Percentiles rank a stretch among this genome's conserved stretches.
These are phyloP conservation scores for Pythium volutum DNA, from an alignment of 352 stramenopile genomes.

Conservation along the genomic window DNA sequence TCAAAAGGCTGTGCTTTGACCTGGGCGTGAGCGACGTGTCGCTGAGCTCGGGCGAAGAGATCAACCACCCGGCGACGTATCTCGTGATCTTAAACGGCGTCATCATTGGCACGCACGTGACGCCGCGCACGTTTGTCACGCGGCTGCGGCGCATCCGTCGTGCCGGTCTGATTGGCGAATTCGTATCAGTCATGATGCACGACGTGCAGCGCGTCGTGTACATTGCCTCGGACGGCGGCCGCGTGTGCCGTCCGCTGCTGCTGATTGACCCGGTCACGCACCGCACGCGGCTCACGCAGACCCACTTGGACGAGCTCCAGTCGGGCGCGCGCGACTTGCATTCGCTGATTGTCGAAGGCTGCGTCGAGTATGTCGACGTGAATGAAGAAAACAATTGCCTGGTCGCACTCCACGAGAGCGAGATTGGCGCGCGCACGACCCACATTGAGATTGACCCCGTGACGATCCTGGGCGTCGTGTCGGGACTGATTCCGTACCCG, in stretches of 20 bases:
- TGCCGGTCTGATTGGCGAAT: slow-evolving; percentile 91
- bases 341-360: slow-evolving; percentile 90
- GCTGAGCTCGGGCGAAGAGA: slow-evolving; percentile 94
- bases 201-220: slow-evolving; percentile 96
- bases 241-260: slow-evolving; percentile 97
- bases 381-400: slow-evolving; percentile 99
- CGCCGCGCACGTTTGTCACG: slow-evolving; percentile 89
- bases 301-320: slow-evolving; percentile 93
- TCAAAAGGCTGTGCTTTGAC: slow-evolving; percentile 96
- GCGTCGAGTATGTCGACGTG: slow-evolving; percentile 99
- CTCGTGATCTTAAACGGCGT: slow-evolving; percentile 99
- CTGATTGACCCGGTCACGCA: slow-evolving; percentile 90
- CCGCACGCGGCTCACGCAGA: slow-evolving; percentile 91
- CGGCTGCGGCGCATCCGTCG: slow-evolving; percentile 78
- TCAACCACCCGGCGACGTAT: slow-evolving; percentile 94
- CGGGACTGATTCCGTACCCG: slow-evolving; percentile 98
- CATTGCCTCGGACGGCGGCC: slow-evolving; percentile 97
- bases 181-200: slow-evolving; percentile 99
- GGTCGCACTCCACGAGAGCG: slow-evolving; percentile 94
- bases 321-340: slow-evolving; percentile 72
- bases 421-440: slow-evolving; percentile 91
- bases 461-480: slow-evolving; percentile 98
- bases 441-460: slow-evolving; percentile 99
- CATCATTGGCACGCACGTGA: slow-evolving; percentile 96
- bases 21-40: slow-evolving; percentile 96